These are phyloP conservation scores for Stephania cephalantha DNA, from an alignment of 164 flowering plant species.

Conservation along the genomic window DNA sequence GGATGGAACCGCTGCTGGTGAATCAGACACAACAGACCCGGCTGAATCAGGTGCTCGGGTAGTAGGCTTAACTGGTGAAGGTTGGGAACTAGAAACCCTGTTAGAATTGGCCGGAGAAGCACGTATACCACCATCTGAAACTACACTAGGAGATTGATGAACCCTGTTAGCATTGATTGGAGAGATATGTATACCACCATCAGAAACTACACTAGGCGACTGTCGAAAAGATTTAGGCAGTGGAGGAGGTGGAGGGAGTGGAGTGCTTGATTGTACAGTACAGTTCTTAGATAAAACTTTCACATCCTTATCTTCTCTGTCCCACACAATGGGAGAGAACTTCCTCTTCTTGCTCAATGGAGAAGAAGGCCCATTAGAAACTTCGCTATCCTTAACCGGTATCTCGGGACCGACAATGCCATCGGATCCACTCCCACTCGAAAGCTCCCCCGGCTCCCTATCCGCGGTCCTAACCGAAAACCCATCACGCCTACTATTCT, in stretches of 20 bases:
- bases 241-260: slow-evolving; percentile 44
- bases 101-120: slow-evolving; percentile 23
- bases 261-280: slow-evolving; percentile 12
- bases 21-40: slow-evolving; percentile 16
- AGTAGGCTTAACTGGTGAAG: slow-evolving; percentile 23
- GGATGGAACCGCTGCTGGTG: slow-evolving; percentile 23
- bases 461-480: slow-evolving; percentile 35
- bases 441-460: slow-evolving; percentile 86
- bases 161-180: slow-evolving; percentile 13
- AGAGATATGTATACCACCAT: slow-evolving; percentile 30
- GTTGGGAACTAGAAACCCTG: slow-evolving; percentile 11
- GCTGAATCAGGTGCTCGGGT: slow-evolving; percentile 10
- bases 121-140: slow-evolving; percentile 25
- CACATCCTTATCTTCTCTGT: slow-evolving; percentile 55
- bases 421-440: slow-evolving; percentile 90
- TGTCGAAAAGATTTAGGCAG: slow-evolving; percentile 29
- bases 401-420: slow-evolving; percentile 43
- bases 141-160: slow-evolving; percentile 28
- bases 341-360: slow-evolving; percentile 55
- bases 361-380: slow-evolving; percentile 6
- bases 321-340: slow-evolving; percentile 89
- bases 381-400: slow-evolving; percentile 31
- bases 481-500: slow-evolving; percentile 27
- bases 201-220: slow-evolving; percentile 29
- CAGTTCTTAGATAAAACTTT: slow-evolving; percentile 20